Evolutionary conservation across 306 rosid species (phyloP).

Genomic region (Prosopis cineraria): DNA sequence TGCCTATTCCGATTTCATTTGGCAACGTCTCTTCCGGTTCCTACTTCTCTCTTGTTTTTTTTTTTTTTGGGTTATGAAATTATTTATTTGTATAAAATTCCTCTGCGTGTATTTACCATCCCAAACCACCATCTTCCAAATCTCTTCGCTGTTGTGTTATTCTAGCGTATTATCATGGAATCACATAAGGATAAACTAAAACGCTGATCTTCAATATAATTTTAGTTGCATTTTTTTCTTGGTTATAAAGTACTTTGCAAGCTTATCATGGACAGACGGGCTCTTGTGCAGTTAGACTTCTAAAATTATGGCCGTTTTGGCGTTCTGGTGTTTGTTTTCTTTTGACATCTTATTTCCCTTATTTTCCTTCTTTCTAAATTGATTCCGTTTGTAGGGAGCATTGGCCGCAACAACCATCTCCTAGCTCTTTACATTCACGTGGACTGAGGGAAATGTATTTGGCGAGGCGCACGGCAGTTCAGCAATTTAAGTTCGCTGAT

Average conservation of each 20-base stretch:
- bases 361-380: not conserved
- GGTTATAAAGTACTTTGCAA: not conserved
- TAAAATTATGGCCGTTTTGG: not conserved
- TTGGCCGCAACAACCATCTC: constrained; percentile 48
- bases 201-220: not conserved
- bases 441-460: constrained; percentile 64
- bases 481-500: constrained; percentile 64
- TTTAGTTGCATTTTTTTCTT: not conserved
- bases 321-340: not conserved
- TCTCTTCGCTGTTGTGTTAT: not conserved
- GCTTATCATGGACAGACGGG: not conserved
- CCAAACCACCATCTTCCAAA: not conserved
- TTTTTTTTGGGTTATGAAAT: not conserved
- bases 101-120: too few species aligned
- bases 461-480: constrained; percentile 47
- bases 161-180: not conserved
- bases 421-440: constrained; percentile 23
- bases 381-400: constrained; percentile 39
- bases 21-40: constrained; percentile 69
- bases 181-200: not conserved
- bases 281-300: not conserved
- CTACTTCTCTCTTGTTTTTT: not conserved
- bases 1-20: constrained; percentile 74
- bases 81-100: not conserved
- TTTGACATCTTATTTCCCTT: not conserved